Evolutionary conservation across 1,139 yeast species (phyloP), one percentile per base, ranked within the genome.

Genomic region (Diutina scorzettiae): DNA sequence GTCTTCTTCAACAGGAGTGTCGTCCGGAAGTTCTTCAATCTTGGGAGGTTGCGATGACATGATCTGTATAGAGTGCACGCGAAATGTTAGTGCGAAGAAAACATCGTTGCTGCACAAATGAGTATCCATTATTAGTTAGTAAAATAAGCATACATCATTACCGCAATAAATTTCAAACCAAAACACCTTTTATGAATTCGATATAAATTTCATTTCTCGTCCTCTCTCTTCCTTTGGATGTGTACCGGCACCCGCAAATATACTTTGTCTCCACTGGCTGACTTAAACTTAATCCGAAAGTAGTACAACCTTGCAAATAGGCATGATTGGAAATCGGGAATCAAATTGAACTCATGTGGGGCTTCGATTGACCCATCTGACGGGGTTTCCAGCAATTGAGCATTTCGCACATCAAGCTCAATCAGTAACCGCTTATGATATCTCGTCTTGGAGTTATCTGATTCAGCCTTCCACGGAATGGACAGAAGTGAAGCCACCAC

Each of bases 241-340:
- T 19, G 16, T 9, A 67, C 47, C 1, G 72, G 72, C 3, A 66
- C 57, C 39, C 63, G 59, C 21, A 64, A 44, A 5, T 56, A 45
- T 8, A 60, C 49, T 42, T 53, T 52, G 19, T 59, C 63, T 2
- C 60, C 58, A 43, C 56, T 59, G 12, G 58, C 55, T 41, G 58
- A 54, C 46, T 57, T 59, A 43, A 66, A 48, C 29, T 48, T 53
- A 17, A 66, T 49, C 29, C 58, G 57, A 25, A 64, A 45, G 45
- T 62, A 63, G 46, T 66, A 66, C 9, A 64, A 39, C 40, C 72
- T 50, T 3, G 67, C 56, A 45, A 63, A 43, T 29, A 58, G 53
- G 46, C 71, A 66, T 8, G 51, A 48, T 49, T 66, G 71, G 49
- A 66, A 66, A 41, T 62, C 68, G 0, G 72, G 72, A 4, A 63